phyloP scores from a whole-genome alignment of 768 basidiomycete genomes.

The Wakefieldia striispora region DNA sequence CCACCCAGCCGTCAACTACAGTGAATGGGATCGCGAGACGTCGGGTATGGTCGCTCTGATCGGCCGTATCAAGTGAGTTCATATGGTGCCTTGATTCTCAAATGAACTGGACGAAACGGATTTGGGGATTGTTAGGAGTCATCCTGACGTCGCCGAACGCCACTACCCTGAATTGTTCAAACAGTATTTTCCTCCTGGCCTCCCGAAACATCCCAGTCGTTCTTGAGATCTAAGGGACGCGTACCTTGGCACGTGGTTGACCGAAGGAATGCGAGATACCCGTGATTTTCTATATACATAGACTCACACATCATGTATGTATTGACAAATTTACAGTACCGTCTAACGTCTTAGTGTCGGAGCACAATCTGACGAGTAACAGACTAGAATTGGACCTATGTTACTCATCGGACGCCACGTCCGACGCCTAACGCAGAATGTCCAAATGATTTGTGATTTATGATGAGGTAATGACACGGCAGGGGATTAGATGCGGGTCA shows the following conservation, averaged over 20 bases:
- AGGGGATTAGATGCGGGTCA: slow-evolving; percentile 33
- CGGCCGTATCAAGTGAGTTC: slow-evolving; percentile 70
- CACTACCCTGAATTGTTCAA: slow-evolving; percentile 76
- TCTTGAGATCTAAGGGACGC: no score
- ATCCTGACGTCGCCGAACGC: slow-evolving; percentile 75
- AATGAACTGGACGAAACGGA: not conserved
- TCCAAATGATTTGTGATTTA: slow-evolving; percentile 15
- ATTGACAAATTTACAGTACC: no score
- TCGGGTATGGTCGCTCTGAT: slow-evolving; percentile 73
- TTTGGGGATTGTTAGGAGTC: slow-evolving; percentile 51
- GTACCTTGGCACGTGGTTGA: no score
- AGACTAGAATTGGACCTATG: no score
- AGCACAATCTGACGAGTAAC: no score
- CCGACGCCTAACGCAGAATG: not conserved
- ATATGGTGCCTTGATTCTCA: no score
- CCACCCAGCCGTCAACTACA: slow-evolving; percentile 70
- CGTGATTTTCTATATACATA: no score
- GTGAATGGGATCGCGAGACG: slow-evolving; percentile 68
- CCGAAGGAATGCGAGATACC: no score
- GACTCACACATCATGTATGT: no score
- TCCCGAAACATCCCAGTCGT: slow-evolving; percentile 42
- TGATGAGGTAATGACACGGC: slow-evolving; percentile 19
- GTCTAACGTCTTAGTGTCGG: no score
- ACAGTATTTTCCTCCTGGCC: slow-evolving; percentile 66
- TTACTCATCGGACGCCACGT: no score